These are phyloP conservation scores for Obelidium mucronatum DNA, from an alignment of 192 early-diverging fungal genomes.

Conservation along the genomic window DNA sequence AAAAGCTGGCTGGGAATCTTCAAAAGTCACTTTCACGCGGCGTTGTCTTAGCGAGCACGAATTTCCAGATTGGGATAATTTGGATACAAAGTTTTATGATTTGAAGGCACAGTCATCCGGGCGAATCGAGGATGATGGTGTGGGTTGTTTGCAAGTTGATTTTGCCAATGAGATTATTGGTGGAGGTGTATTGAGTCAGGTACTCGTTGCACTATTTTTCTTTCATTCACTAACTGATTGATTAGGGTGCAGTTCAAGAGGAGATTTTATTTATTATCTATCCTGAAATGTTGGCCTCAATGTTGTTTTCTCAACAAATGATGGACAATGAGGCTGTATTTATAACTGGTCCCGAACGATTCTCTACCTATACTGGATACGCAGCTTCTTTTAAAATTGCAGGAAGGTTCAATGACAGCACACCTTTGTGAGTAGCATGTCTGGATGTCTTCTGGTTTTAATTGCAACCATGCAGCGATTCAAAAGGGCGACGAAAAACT, in stretches of 20 bases:
- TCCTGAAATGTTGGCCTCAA: conserved; percentile 54
- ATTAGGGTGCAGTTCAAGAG: conserved; percentile 57
- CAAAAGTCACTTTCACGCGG: conserved; percentile 49
- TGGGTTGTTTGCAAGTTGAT: conserved; percentile 45
- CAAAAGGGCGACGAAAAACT: conserved; percentile 30
- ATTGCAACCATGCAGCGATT: conserved; percentile 25
- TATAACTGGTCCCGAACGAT: conserved; percentile 52
- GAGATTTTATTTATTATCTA: conserved; percentile 59
- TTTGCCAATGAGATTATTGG: conserved; percentile 61
- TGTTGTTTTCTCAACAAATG: conserved; percentile 50
- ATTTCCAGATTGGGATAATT: conserved; percentile 39
- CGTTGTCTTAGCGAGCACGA: conserved; percentile 17
- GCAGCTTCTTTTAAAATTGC: conserved; percentile 44
- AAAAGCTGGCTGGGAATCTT: neutral
- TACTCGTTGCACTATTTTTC: neutral
- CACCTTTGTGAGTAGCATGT: neutral
- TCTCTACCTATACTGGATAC: conserved; percentile 53
- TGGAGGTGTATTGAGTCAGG: conserved; percentile 45
- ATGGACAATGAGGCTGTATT: conserved; percentile 47
- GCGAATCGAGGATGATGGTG: conserved; percentile 54
- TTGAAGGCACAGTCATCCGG: conserved; percentile 36
- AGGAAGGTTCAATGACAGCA: conserved; percentile 35
- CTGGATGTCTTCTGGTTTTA: neutral
- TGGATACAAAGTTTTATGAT: neutral
- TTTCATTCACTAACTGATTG: too few relatives aligned